These are phyloP conservation scores for Paxillus involutus DNA, from an alignment of 768 basidiomycete genomes.

Conservation along the genomic window DNA sequence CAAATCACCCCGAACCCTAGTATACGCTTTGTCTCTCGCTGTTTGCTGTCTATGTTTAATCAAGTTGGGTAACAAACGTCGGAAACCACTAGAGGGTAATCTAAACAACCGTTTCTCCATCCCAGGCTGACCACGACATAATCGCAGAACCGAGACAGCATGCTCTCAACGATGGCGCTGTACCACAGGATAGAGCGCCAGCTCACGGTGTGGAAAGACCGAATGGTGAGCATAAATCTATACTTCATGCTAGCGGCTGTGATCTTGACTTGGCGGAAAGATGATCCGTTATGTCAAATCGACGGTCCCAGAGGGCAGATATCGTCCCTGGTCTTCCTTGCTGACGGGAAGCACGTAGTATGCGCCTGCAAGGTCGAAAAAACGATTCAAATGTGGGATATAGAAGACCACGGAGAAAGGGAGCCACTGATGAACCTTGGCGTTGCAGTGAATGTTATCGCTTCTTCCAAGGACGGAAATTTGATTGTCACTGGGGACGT, in stretches of 20 bases:
- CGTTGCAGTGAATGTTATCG: slow-evolving; percentile 1
- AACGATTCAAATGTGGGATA: slow-evolving; percentile 7
- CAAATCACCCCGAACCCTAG: not conserved
- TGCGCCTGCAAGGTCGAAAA: slow-evolving; percentile 4
- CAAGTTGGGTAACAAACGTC: not conserved
- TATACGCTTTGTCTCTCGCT: not conserved
- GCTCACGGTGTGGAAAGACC: not conserved
- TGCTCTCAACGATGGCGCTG: not conserved
- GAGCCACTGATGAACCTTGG: not conserved
- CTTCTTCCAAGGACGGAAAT: slow-evolving; percentile 5
- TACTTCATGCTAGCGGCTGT: not conserved
- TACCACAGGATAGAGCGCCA: too few relatives aligned
- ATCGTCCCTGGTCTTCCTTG: slow-evolving; percentile 5
- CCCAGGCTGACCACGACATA: too few relatives aligned
- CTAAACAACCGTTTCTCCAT: not conserved
- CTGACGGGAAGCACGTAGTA: slow-evolving; percentile 5
- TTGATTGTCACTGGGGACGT: slow-evolving; percentile 7
- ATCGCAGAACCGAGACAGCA: too few relatives aligned
- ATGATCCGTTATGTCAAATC: not conserved
- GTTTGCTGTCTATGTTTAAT: not conserved
- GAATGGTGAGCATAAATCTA: not conserved
- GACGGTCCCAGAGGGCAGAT: not conserved
- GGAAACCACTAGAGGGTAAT: not conserved
- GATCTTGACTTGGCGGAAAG: not conserved
- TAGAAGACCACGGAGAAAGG: not conserved